phyloP scores from a whole-genome alignment of 2,329 filamentous ascomycete genomes.

The Akanthomyces lecanii region DNA sequence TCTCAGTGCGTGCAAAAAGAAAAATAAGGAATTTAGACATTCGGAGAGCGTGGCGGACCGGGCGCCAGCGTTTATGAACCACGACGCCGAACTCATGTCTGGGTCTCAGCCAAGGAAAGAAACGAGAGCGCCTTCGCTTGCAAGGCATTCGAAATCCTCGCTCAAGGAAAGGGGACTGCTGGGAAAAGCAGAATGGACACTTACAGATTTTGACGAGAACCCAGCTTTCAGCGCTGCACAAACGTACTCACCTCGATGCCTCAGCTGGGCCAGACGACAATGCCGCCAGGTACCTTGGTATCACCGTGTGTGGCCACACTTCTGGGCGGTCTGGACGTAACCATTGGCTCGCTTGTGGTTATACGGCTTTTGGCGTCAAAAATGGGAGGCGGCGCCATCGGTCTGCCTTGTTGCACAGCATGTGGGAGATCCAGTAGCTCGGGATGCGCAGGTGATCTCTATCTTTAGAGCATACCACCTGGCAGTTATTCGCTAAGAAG shows the following conservation, averaged over 20 bases:
- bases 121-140: background rate
- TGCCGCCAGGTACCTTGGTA: background rate
- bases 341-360: slow-evolving; percentile 9
- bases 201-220: background rate
- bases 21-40: background rate
- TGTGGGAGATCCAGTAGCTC: background rate
- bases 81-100: slow-evolving; percentile 11
- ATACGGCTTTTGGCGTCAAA: background rate
- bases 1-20: background rate
- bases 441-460: background rate
- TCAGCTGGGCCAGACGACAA: background rate
- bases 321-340: background rate
- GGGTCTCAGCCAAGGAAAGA: background rate
- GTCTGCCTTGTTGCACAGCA: slow-evolving; percentile 4
- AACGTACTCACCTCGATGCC: background rate
- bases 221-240: background rate
- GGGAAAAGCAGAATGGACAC: background rate
- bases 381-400: background rate
- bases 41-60: background rate
- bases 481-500: slow-evolving; percentile 8
- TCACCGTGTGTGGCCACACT: background rate
- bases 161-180: background rate
- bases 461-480: background rate
- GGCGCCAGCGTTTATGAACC: slow-evolving; percentile 13
- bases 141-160: background rate